phyloP scores from a whole-genome alignment of 2,329 filamentous ascomycete species.

The Stachybotrys chlorohalonatus region DNA sequence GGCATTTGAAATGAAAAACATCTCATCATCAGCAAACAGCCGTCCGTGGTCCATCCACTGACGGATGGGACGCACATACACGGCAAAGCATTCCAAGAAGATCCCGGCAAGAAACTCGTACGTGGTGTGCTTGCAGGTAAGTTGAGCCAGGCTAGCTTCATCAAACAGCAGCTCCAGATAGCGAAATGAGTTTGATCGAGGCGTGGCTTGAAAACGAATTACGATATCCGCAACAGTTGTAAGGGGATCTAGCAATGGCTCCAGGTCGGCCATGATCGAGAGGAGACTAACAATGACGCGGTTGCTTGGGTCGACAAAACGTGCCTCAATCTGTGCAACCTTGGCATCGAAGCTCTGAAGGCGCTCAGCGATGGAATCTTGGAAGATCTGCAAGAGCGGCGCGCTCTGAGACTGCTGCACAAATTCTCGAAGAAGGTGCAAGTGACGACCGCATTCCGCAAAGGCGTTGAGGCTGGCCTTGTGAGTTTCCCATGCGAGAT shows the following conservation, averaged over 20 bases:
- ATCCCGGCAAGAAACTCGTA: slow-evolving; percentile 58
- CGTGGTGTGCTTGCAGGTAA: slow-evolving; percentile 51
- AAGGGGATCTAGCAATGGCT: slow-evolving; percentile 43
- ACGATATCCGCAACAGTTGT: slow-evolving; percentile 54
- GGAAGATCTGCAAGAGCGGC: slow-evolving; percentile 62
- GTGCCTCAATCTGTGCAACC: slow-evolving; percentile 51
- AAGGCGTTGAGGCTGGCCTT: slow-evolving; percentile 37
- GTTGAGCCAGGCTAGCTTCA: slow-evolving; percentile 58
- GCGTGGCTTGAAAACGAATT: slow-evolving; percentile 40
- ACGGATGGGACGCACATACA: slow-evolving; percentile 72
- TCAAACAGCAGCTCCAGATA: slow-evolving; percentile 74
- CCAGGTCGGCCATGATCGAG: slow-evolving; percentile 49
- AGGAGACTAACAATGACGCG: slow-evolving; percentile 59
- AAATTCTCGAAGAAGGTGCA: slow-evolving; percentile 37
- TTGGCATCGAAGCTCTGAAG: slow-evolving; percentile 48
- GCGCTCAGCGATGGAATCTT: slow-evolving; percentile 49
- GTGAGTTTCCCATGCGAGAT: slow-evolving; percentile 41
- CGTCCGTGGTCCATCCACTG: slow-evolving; percentile 79
- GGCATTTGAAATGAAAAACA: slow-evolving; percentile 66
- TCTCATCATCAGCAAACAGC: slow-evolving; percentile 53
- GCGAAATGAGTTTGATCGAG: slow-evolving; percentile 50
- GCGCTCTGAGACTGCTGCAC: slow-evolving; percentile 33
- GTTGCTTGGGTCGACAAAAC: slow-evolving; percentile 43
- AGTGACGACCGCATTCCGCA: slow-evolving; percentile 34
- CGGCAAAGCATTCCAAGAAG: slow-evolving; percentile 73